Base-by-base conservation (phyloP, 2,329 filamentous ascomycete species). In the Blastomyces gilchristii region DNA sequence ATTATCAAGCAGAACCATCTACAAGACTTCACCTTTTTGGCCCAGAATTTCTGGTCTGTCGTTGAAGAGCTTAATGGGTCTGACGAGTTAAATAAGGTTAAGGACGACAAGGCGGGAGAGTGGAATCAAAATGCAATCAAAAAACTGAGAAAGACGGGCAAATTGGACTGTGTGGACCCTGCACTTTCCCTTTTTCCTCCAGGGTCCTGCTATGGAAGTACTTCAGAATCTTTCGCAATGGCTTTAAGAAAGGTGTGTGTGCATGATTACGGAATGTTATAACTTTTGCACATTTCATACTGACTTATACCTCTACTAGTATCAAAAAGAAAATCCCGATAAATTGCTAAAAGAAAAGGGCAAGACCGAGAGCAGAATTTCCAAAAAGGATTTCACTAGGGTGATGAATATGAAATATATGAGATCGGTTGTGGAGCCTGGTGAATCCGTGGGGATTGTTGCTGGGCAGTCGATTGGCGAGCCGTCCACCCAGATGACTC, bases 401-500 rank as follows among this genome's bases (percentile, higher is more conserved):
- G 83, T 97, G 58, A 86, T 97, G 72, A 88, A 93, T 66, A 87
- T 95, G 73, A 96, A 97, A 74, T 99, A 97, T 72, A 82, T 97
- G 68, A 88, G 88, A 69, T 96, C 92, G 1, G 83, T 97, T 9
- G 89, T 97, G 31, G 93, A 99, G 70, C 91, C 94, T 37, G 94
- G 94, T 56, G 95, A 99, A 78, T 93, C 94, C 34, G 92, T 99
- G 34, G 94, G 94, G 68, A 95, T 99, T 66, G 90, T 99, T 64
- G 95, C 95, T 60, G 92, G 92, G 11, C 94, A 99, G 77, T 97
- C 93, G 41, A 87, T 99, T 52, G 94, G 94, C 73, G 95, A 99
- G 73, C 94, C 95, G 9, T 97, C 92, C 2, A 99, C 94, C 12
- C 94, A 99, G 76, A 99, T 99, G 95, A 99, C 95, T 8, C 80